phyloP scores from a whole-genome alignment of 2,329 filamentous ascomycete genomes.

The Microsporum audouinii region DNA sequence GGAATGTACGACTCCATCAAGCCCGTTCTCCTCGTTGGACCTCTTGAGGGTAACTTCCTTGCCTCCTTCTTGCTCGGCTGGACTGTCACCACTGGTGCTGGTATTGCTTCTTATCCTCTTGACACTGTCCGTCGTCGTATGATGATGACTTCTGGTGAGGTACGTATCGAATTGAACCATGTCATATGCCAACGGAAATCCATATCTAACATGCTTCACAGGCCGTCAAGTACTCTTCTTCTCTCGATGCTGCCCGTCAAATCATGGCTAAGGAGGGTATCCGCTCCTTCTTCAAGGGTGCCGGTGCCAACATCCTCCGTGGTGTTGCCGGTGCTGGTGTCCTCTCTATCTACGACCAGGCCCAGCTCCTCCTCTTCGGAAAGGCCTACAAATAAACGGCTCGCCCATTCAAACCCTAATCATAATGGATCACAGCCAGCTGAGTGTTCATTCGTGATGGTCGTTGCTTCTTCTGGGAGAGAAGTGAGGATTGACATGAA shows the following conservation, averaged over 20 bases:
- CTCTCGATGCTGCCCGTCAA: slow-evolving; percentile 87
- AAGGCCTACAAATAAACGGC: slow-evolving; percentile 79
- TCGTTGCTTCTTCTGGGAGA: slow-evolving; percentile 11
- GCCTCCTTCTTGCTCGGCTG: slow-evolving; percentile 98
- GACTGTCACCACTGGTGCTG: slow-evolving; percentile 98
- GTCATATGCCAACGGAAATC: not conserved
- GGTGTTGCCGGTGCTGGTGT: slow-evolving; percentile 99
- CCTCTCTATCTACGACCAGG: slow-evolving; percentile 99
- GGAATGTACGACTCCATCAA: slow-evolving; percentile 99
- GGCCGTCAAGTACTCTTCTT: slow-evolving; percentile 99
- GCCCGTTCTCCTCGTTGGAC: slow-evolving; percentile 86
- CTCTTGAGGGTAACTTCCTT: slow-evolving; percentile 96
- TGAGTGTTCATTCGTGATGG: slow-evolving; percentile 22
- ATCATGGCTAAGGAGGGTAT: slow-evolving; percentile 95
- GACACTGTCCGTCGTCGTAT: slow-evolving; percentile 99
- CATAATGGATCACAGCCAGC: not conserved
- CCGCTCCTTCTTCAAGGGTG: slow-evolving; percentile 99
- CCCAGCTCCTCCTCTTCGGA: slow-evolving; percentile 98
- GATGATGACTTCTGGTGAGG: slow-evolving; percentile 94
- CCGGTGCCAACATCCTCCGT: slow-evolving; percentile 99
- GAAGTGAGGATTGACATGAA: slow-evolving; percentile 14
- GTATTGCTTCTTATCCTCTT: slow-evolving; percentile 99
- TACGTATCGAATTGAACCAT: slow-evolving; percentile 28
- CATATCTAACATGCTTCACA: slow-evolving; percentile 38
- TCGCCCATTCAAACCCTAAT: slow-evolving; percentile 8